A percentile compares a stretch with the other conserved stretches of the same genome.
These are phyloP conservation scores for Phoma herbarum DNA, from an alignment of 2,329 filamentous ascomycete genomes.

Conservation along the genomic window DNA sequence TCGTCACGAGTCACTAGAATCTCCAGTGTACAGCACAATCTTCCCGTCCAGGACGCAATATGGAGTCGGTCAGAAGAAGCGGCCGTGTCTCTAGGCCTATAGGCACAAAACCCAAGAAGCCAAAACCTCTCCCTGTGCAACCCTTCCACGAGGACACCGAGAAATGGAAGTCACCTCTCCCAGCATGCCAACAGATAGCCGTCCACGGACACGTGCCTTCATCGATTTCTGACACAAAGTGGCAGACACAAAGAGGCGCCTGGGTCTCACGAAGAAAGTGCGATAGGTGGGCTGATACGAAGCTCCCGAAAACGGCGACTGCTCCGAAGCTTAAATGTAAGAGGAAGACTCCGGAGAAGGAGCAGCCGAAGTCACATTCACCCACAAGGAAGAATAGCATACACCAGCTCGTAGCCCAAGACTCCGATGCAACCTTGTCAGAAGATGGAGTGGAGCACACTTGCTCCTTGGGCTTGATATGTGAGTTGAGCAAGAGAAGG, in stretches of 20 bases:
- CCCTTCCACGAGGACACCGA: background rate
- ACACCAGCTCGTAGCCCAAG: too few species aligned
- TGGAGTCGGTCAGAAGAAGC: background rate
- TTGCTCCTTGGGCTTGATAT: background rate
- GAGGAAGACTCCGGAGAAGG: background rate
- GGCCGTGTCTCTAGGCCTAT: background rate
- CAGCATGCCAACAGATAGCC: background rate
- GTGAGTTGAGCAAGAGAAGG: background rate
- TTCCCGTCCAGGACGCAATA: background rate
- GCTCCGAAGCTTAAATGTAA: background rate
- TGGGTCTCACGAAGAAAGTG: background rate
- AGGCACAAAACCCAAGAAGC: background rate
- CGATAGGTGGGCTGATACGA: background rate
- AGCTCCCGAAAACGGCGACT: background rate
- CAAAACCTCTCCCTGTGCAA: background rate
- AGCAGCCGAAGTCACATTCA: background rate
- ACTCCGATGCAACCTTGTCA: too few species aligned
- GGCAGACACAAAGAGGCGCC: background rate
- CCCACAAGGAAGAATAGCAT: background rate
- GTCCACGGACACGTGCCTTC: background rate
- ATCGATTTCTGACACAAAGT: too few species aligned
- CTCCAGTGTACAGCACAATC: too few species aligned
- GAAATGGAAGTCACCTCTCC: background rate
- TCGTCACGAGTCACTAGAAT: too few species aligned
- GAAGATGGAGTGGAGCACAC: too few species aligned